These are phyloP conservation scores for Yamadazyma sp. DNA, from an alignment of 1,139 yeast genomes.

Conservation along the genomic window DNA sequence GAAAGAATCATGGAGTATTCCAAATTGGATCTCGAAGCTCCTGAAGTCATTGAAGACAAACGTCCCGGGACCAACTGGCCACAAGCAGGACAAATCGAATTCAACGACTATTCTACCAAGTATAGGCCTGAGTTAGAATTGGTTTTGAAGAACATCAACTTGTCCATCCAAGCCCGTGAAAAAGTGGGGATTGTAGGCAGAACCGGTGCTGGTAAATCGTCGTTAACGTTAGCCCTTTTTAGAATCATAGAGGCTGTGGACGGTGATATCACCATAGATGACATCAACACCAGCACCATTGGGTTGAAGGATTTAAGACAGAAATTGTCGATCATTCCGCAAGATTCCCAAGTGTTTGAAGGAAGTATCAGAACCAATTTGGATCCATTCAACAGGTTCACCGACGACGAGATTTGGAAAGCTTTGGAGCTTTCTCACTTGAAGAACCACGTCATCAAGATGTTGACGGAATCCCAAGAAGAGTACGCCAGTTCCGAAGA, in stretches of 20 bases:
- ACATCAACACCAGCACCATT: constrained; percentile 28
- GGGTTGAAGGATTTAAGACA: constrained; percentile 36
- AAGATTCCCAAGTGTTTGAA: constrained; percentile 37
- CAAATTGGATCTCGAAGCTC: constrained; percentile 31
- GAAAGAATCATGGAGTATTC: constrained; percentile 38
- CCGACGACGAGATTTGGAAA: constrained; percentile 34
- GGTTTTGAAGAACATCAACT: constrained; percentile 68
- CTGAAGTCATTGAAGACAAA: constrained; percentile 22
- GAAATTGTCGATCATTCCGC: constrained; percentile 38
- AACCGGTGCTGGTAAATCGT: constrained; percentile 45
- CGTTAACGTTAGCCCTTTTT: constrained; percentile 38
- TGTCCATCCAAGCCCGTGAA: constrained; percentile 70
- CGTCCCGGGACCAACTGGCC: constrained; percentile 20
- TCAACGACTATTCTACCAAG: constrained; percentile 73
- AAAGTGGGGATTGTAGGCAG: constrained; percentile 77
- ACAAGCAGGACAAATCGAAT: constrained; percentile 62
- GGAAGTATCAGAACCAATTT: constrained; percentile 37
- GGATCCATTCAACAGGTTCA: constrained; percentile 31
- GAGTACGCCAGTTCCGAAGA: constrained; percentile 23
- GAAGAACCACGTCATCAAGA: constrained; percentile 25
- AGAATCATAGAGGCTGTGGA: constrained; percentile 35
- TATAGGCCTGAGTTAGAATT: constrained; percentile 83
- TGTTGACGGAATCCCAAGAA: constrained; percentile 17
- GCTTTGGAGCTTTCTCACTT: constrained; percentile 37
- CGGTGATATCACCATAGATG: constrained; percentile 35